These are phyloP conservation scores for Botryosphaeria dothidea DNA, from an alignment of 2,329 filamentous ascomycete species.

Conservation along the genomic window DNA sequence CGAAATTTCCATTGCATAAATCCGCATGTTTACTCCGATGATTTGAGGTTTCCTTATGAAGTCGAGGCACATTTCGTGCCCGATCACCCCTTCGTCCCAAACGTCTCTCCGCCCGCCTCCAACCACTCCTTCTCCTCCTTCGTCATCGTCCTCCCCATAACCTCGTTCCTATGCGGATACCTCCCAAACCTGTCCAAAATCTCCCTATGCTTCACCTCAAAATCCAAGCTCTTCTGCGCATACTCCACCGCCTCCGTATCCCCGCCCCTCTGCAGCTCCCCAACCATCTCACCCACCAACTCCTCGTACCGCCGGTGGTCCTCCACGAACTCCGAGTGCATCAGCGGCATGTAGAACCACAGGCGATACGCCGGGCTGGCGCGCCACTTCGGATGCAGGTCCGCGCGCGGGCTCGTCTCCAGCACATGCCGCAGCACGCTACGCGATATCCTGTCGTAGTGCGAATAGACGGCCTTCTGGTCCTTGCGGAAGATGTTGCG, in stretches of 20 bases:
- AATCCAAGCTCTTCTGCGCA: constrained; percentile 34
- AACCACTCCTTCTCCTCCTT: constrained; percentile 55
- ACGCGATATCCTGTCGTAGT: constrained; percentile 59
- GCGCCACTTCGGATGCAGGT: constrained; percentile 32
- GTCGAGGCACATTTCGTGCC: no score
- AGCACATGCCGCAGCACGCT: constrained; percentile 45
- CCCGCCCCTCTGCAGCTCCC: constrained; percentile 34
- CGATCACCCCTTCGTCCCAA: constrained; percentile 30
- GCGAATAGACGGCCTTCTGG: constrained; percentile 51
- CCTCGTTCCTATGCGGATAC: constrained; percentile 60
- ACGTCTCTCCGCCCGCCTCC: constrained; percentile 44
- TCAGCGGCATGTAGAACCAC: constrained; percentile 63
- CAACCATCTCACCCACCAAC: constrained; percentile 34
- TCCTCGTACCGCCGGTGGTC: constrained; percentile 45
- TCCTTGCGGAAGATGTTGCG: constrained; percentile 61
- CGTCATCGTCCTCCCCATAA: constrained; percentile 52
- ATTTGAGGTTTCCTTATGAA: no score
- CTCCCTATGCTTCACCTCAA: constrained; percentile 50
- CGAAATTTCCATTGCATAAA: no score
- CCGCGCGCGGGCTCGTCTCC: constrained; percentile 29
- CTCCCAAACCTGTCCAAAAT: constrained; percentile 58
- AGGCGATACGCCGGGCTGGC: constrained; percentile 42
- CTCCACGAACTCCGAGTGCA: constrained; percentile 57
- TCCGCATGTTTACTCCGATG: no score
- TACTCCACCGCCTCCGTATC: constrained; percentile 32